Conservation (phyloP, 495 filamentous ascomycete genomes). For the Xylaria nigripes region DNA sequence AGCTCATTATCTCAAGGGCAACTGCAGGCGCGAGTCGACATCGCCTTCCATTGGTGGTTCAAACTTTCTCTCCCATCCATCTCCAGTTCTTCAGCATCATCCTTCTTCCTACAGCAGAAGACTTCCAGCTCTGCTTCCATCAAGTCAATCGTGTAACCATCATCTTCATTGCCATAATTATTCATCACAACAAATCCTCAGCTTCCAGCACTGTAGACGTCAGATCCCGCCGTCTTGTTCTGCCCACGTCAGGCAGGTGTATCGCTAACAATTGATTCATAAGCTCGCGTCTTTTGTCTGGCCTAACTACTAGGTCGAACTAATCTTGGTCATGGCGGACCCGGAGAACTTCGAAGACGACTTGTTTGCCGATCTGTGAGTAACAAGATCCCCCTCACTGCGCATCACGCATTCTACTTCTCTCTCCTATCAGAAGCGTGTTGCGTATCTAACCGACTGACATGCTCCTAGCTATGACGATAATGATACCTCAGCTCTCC, state of each 20-base stretch:
- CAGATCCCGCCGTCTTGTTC: no score
- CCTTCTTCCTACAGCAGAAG: neutral
- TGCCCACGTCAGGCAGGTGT: no score
- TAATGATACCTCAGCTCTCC: constrained; percentile 48
- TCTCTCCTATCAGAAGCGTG: neutral
- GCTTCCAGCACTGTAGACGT: no score
- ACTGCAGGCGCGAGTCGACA: constrained; percentile 1
- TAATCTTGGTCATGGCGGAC: constrained; percentile 59
- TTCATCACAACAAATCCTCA: neutral
- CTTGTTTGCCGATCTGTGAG: constrained; percentile 96
- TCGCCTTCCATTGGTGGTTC: constrained; percentile 8
- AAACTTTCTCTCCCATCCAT: constrained; percentile 11
- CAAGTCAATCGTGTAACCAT: neutral
- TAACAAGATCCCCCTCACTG: constrained; percentile 9
- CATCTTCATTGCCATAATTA: neutral
- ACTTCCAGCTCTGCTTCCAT: neutral
- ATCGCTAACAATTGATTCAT: neutral
- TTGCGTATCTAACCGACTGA: neutral
- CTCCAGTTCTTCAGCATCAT: constrained; percentile 8
- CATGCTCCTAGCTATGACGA: constrained; percentile 66
- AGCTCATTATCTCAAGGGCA: neutral
- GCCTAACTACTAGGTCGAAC: neutral
- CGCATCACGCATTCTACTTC: neutral
- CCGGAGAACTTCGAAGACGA: constrained; percentile 91
- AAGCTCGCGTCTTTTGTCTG: neutral